These are phyloP conservation scores for Chaetomiaceae sp. DNA, from an alignment of 2,329 filamentous ascomycete genomes.

Conservation along the genomic window DNA sequence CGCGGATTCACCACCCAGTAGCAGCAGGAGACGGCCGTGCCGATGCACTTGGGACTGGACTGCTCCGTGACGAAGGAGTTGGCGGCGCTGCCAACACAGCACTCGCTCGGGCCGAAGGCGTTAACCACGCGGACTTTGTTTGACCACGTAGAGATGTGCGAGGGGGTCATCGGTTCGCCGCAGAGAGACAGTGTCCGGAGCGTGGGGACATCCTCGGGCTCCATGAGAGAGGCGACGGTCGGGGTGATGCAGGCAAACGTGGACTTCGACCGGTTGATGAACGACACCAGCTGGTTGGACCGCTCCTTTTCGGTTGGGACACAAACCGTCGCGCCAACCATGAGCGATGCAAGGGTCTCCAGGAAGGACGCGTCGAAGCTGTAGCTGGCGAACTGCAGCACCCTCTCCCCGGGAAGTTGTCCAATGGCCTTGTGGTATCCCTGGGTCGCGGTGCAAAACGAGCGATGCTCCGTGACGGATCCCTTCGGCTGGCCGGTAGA, in stretches of 20 bases:
- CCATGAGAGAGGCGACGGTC: conserved; percentile 23
- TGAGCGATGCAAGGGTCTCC: conserved; percentile 37
- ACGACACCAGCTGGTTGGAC: conserved; percentile 33
- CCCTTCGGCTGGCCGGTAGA: conserved; percentile 45
- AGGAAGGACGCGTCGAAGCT: conserved; percentile 27
- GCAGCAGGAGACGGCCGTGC: conserved; percentile 37
- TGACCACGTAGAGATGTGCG: conserved; percentile 27
- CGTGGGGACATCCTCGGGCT: conserved; percentile 15
- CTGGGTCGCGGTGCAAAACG: conserved; percentile 7
- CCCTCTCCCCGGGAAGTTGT: neutral
- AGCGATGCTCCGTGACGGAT: conserved; percentile 18
- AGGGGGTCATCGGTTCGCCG: conserved; percentile 21
- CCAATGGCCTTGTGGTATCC: conserved; percentile 6
- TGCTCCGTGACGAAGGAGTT: conserved; percentile 17
- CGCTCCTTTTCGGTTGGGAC: conserved; percentile 37
- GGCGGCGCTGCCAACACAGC: conserved; percentile 38
- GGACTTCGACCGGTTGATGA: conserved; percentile 17
- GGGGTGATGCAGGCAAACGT: conserved; percentile 25
- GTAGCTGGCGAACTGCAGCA: conserved; percentile 15
- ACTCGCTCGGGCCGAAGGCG: conserved; percentile 49
- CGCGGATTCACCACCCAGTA: conserved; percentile 32
- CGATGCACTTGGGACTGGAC: conserved; percentile 34
- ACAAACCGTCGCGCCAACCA: conserved; percentile 31
- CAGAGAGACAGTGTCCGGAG: conserved; percentile 19
- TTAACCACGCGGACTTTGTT: conserved; percentile 48